Base-by-base conservation (phyloP, 352 stramenopile genomes). In the Phytophthora constricta region DNA sequence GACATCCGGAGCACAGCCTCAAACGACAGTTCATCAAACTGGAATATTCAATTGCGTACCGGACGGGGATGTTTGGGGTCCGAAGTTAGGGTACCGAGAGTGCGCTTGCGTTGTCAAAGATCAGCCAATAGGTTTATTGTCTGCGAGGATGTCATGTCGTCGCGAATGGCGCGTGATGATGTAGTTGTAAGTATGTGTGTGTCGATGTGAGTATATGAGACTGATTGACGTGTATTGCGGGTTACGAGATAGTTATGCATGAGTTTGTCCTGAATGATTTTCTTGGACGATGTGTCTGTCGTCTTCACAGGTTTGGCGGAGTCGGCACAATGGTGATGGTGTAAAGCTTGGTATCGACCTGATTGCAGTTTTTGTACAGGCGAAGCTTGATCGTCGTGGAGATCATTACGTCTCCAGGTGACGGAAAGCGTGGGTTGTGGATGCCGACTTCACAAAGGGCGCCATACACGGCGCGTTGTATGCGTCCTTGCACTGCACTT, bases 281-380 rank as follows among this genome's bases (percentile, higher is more conserved):
- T 37, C 13, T 37, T 37, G 7, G 31, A 37, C n/a, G n/a, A n/a
- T n/a, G n/a, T n/a, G n/a, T n/a, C n/a, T 37, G 31, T 37, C 31
- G 7, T 37, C 31, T 37, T 37, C 31, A 37, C 31, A 11, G 31
- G 31, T 37, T 11, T 7, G 31, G 31, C 31, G 31, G 31, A 13
- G 31, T 37, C 13, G 13, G n/a, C 31, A n/a, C n/a, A 37, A 11
- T 37, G 28, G 48, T 45, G 25, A 62, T 45, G 26, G 14, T 19
- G 17, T 62, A 16, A 2, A 57, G 57, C 57, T 55, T 56, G 14
- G 46, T 31, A 34, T 56, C 22, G 16, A 43, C 27, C 16, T 57
- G 57, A 25, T 28, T 50, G 45, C 57, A 64, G 20, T 64, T 42
- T 7, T 16, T 28, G 46, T 64, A 64, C 3, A 64, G 14, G 8